Evolutionary conservation across 192 early-diverging fungal genomes (phyloP).

Genomic region (Coemansia reversa): DNA sequence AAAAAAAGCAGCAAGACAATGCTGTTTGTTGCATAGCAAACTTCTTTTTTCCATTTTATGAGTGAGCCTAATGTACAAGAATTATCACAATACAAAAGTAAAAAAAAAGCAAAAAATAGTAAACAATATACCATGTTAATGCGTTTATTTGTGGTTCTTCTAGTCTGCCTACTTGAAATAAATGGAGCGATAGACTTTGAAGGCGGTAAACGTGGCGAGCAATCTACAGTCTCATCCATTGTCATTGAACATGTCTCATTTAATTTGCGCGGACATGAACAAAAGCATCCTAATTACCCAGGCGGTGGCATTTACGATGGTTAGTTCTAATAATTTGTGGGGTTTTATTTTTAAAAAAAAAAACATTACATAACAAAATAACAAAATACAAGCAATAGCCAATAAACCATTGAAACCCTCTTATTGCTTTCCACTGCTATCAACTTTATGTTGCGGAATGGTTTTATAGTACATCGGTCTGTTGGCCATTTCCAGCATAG

Average conservation of each 20-base stretch:
- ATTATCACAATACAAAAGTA: not conserved
- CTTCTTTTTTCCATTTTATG: not conserved
- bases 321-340: not conserved
- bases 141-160: not conserved
- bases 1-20: not conserved
- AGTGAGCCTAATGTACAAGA: not conserved
- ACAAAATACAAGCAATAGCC: not conserved
- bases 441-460: not conserved
- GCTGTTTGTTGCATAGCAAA: not conserved
- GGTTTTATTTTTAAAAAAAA: not conserved
- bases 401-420: not conserved
- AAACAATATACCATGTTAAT: not conserved
- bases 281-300: not conserved
- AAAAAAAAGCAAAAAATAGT: not conserved
- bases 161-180: not conserved
- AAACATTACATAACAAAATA: not conserved
- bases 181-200: not conserved
- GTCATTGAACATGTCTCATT: not conserved
- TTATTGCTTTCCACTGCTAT: not conserved
- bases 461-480: constrained; percentile 64
- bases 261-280: not conserved
- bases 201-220: not conserved
- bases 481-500: constrained; percentile 70
- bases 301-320: not conserved
- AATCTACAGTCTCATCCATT: not conserved